phyloP scores from a whole-genome alignment of 176 grass and related monocot genomes.

The Leersia perrieri region DNA sequence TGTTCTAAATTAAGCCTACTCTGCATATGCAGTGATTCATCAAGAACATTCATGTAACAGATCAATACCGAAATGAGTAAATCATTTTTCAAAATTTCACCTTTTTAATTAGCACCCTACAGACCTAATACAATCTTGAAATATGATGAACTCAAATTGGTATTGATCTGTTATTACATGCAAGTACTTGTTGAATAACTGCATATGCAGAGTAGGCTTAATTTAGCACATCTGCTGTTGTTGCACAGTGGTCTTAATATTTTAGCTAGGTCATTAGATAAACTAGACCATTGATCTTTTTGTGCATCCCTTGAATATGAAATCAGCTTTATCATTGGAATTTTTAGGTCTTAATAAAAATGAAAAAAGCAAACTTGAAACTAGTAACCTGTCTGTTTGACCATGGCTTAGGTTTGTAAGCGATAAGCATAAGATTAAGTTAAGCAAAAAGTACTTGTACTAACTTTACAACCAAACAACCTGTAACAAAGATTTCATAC shows the following conservation, averaged over 20 bases:
- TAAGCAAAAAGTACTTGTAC: not conserved
- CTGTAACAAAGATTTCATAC: not conserved
- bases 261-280: not conserved
- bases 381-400: not conserved
- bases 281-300: not conserved
- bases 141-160: not conserved
- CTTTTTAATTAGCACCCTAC: too few species aligned
- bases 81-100: not conserved
- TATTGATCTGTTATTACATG: not conserved
- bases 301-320: not conserved
- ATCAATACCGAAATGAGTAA: not conserved
- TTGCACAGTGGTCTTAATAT: not conserved
- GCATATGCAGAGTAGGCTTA: slow-evolving; percentile 12
- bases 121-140: too few species aligned
- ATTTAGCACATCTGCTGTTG: slow-evolving; percentile 9
- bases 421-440: not conserved
- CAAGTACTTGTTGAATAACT: not conserved
- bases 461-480: not conserved
- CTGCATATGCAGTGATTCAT: not conserved
- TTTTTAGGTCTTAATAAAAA: not conserved
- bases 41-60: not conserved
- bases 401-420: not conserved
- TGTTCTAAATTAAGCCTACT: slow-evolving; percentile 21
- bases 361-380: not conserved
- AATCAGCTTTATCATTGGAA: not conserved